Percentiles rank a stretch among this genome's conserved stretches.
These are phyloP conservation scores for Cryptosporidium xiaoi DNA, from an alignment of 169 alveolate genomes.

Conservation along the genomic window DNA sequence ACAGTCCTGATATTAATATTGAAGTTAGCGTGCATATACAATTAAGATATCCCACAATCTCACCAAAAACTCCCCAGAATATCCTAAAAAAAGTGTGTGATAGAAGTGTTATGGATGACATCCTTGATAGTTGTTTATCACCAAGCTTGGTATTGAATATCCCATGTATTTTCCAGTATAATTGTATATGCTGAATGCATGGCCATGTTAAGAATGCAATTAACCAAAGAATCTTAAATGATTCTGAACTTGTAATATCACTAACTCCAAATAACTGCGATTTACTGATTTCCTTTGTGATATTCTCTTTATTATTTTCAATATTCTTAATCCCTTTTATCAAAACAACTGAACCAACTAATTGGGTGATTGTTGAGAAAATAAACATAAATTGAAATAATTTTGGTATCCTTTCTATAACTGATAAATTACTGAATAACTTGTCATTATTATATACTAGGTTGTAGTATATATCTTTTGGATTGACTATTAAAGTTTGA, in stretches of 20 bases:
- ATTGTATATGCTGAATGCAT: slow-evolving; percentile 28
- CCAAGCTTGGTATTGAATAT: slow-evolving; percentile 22
- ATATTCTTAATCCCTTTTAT: neutral
- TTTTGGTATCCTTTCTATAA: slow-evolving; percentile 45
- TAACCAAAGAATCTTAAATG: slow-evolving; percentile 55
- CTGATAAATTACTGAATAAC: slow-evolving; percentile 10
- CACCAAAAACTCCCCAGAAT: slow-evolving; percentile 57
- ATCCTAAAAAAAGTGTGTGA: slow-evolving; percentile 40
- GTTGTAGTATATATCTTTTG: neutral
- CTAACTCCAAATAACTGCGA: neutral
- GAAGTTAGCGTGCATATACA: slow-evolving; percentile 33
- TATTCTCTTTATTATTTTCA: neutral
- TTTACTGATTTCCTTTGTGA: neutral
- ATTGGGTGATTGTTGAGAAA: slow-evolving; percentile 19
- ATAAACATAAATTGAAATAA: slow-evolving; percentile 12
- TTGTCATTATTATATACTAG: neutral
- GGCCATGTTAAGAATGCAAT: slow-evolving; percentile 68
- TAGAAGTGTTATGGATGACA: slow-evolving; percentile 12
- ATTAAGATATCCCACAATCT: slow-evolving; percentile 38
- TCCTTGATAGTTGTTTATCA: slow-evolving; percentile 54
- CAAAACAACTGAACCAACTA: slow-evolving; percentile 3
- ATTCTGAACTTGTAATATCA: slow-evolving; percentile 6
- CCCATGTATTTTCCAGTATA: slow-evolving; percentile 67
- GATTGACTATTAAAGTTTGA: slow-evolving; percentile 39
- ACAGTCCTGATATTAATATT: slow-evolving; percentile 22